A percentile compares a stretch with the other conserved stretches of the same genome.
These are phyloP conservation scores for Colletotrichum sp. DNA, from an alignment of 2,329 filamentous ascomycete genomes.

Conservation along the genomic window DNA sequence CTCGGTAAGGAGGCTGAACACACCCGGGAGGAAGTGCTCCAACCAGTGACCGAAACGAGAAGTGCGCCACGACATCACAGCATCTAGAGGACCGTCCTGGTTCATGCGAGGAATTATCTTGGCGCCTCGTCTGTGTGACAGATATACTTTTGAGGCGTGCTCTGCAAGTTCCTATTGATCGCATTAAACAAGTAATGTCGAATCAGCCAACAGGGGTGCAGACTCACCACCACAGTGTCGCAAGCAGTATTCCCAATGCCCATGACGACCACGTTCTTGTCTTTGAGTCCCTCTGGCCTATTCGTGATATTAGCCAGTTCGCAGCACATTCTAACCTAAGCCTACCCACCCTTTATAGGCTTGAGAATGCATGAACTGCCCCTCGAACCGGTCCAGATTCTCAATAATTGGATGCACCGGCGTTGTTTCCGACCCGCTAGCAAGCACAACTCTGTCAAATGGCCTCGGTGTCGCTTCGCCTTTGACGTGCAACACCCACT, in stretches of 20 bases:
- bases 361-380: slow-evolving; percentile 25
- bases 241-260: slow-evolving; percentile 30
- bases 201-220: too few relatives aligned
- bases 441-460: slow-evolving; percentile 29
- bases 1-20: background rate
- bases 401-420: slow-evolving; percentile 23
- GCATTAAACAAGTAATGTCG: background rate
- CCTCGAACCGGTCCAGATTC: slow-evolving; percentile 20
- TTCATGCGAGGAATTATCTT: slow-evolving; percentile 24
- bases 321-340: background rate
- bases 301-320: background rate
- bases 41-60: slow-evolving; percentile 21
- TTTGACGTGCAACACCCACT: slow-evolving; percentile 23
- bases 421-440: slow-evolving; percentile 22
- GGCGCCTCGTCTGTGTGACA: slow-evolving; percentile 26
- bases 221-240: slow-evolving; percentile 25
- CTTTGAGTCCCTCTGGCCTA: slow-evolving; percentile 22
- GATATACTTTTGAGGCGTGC: slow-evolving; percentile 23
- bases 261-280: slow-evolving; percentile 26
- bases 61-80: slow-evolving; percentile 23
- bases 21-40: slow-evolving; percentile 13
- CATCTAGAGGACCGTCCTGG: slow-evolving; percentile 23
- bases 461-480: slow-evolving; percentile 10
- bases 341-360: slow-evolving; percentile 24
- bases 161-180: slow-evolving; percentile 17